A percentile compares a stretch with the other conserved stretches of the same genome.
Evolutionary conservation across 2,329 filamentous ascomycete genomes (phyloP).

Genomic region (Epichloe elymi): DNA sequence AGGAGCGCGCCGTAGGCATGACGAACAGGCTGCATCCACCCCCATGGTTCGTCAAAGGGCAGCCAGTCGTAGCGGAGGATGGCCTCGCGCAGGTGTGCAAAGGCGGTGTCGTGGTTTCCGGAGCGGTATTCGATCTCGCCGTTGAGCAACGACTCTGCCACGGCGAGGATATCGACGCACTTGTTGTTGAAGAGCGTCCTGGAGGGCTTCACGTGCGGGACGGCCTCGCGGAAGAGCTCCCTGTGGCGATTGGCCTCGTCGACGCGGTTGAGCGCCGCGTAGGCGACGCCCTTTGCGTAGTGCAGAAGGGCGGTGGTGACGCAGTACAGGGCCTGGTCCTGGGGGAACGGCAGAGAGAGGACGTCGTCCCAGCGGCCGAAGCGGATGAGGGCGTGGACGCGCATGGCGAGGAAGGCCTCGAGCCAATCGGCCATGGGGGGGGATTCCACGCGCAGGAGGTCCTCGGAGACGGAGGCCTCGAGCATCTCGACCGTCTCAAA

Average conservation of each 20-base stretch:
- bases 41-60: constrained; percentile 64
- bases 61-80: constrained; percentile 48
- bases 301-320: constrained; percentile 54
- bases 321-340: constrained; percentile 49
- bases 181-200: constrained; percentile 37
- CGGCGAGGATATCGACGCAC: constrained; percentile 42
- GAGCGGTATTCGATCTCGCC: constrained; percentile 62
- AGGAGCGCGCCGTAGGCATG: constrained; percentile 59
- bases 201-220: constrained; percentile 38
- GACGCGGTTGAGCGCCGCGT: constrained; percentile 43
- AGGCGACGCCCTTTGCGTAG: constrained; percentile 56
- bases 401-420: constrained; percentile 55
- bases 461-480: constrained; percentile 49
- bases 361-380: constrained; percentile 63
- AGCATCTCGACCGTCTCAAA: constrained; percentile 46
- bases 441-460: constrained; percentile 47
- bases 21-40: constrained; percentile 64
- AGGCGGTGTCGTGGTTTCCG: constrained; percentile 44
- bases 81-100: constrained; percentile 41
- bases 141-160: constrained; percentile 55
- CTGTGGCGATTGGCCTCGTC: constrained; percentile 40
- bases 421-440: constrained; percentile 72
- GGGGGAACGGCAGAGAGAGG: constrained; percentile 39
- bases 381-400: constrained; percentile 56
- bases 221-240: constrained; percentile 35